Evolutionary conservation across 2,329 filamentous ascomycete species (phyloP).

Genomic region (Beauveria sp.): DNA sequence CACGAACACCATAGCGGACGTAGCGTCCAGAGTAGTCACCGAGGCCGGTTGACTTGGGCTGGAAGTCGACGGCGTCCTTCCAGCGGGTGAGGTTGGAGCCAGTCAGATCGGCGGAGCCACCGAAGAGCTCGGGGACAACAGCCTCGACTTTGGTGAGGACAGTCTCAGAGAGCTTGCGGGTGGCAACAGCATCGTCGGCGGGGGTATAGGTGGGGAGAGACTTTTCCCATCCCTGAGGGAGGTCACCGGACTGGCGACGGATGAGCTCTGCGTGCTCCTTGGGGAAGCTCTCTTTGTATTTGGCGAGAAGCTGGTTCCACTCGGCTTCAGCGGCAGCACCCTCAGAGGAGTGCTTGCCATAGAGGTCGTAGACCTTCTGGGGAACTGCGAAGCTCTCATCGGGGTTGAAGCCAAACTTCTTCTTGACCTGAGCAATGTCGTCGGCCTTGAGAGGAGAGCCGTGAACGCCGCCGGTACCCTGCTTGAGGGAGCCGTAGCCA

Average conservation of each 20-base stretch:
- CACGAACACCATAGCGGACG: conserved; percentile 84
- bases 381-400: conserved; percentile 88
- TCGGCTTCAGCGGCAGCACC: conserved; percentile 86
- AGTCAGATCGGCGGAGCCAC: conserved; percentile 95
- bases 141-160: conserved; percentile 83
- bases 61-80: conserved; percentile 97
- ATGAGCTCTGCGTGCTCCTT: conserved; percentile 71
- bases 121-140: conserved; percentile 80
- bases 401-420: conserved; percentile 93
- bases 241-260: conserved; percentile 72
- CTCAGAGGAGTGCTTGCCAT: conserved; percentile 74
- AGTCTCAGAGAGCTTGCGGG: conserved; percentile 92
- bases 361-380: conserved; percentile 88
- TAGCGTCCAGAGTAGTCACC: conserved; percentile 90
- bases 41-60: conserved; percentile 76
- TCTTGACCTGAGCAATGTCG: conserved; percentile 88
- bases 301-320: conserved; percentile 89
- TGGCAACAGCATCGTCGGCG: conserved; percentile 74
- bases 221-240: conserved; percentile 97
- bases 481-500: conserved; percentile 85
- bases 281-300: conserved; percentile 74
- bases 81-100: conserved; percentile 97
- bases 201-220: conserved; percentile 84
- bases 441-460: conserved; percentile 92
- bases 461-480: conserved; percentile 94